Percentiles rank a stretch among this genome's conserved stretches.
Conservation (phyloP, 2,329 filamentous ascomycete species). For the Ophidiomyces ophidiicola region DNA sequence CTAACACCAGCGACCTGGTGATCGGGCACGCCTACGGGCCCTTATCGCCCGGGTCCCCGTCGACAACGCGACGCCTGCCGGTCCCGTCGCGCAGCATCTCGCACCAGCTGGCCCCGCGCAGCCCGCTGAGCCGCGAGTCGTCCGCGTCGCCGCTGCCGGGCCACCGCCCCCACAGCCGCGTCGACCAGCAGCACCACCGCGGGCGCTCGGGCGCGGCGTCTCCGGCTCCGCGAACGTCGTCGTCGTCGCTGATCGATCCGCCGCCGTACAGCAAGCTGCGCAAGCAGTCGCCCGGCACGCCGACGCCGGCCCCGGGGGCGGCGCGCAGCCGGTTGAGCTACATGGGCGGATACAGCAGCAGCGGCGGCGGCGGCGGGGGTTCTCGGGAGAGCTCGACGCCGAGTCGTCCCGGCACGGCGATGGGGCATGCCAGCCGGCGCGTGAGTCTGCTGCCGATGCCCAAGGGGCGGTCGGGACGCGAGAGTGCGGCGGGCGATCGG, state of each 20-base stretch:
- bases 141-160: conserved; percentile 30
- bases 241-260: conserved; percentile 27
- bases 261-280: conserved; percentile 33
- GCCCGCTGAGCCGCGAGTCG: conserved; percentile 32
- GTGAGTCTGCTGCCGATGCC: conserved; percentile 32
- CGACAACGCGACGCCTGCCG: conserved; percentile 35
- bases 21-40: conserved; percentile 59
- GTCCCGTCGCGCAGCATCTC: conserved; percentile 25
- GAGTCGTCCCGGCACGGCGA: conserved; percentile 26
- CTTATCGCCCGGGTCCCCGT: conserved; percentile 48
- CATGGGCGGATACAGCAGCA: no score
- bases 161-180: conserved; percentile 25
- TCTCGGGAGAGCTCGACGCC: conserved; percentile 6
- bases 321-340: conserved; percentile 32
- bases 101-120: conserved; percentile 32
- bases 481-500: conserved; percentile 23
- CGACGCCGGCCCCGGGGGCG: conserved; percentile 9
- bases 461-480: conserved; percentile 22
- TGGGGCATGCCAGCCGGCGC: conserved; percentile 31
- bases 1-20: conserved; percentile 51
- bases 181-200: conserved; percentile 11
- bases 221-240: conserved; percentile 20
- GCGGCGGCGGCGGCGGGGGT: conserved; percentile 24
- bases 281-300: conserved; percentile 17
- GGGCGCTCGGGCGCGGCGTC: conserved; percentile 11